These are phyloP conservation scores for Talaromyces sp. DNA, from an alignment of 2,329 filamentous ascomycete genomes.

Conservation along the genomic window DNA sequence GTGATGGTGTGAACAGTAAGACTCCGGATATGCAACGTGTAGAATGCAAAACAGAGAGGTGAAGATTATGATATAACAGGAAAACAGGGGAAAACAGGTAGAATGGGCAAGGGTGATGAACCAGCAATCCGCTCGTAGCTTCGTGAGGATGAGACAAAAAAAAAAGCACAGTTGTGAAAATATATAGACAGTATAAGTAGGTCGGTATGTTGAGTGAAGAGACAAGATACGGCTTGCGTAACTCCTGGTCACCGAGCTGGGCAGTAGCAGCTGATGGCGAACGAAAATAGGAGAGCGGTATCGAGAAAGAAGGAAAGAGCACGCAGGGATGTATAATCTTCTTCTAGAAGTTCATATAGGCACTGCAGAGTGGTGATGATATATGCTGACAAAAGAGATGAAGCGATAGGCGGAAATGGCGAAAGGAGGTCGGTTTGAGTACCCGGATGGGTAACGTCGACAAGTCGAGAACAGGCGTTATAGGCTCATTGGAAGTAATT, in stretches of 20 bases:
- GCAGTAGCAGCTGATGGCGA: conserved; percentile 19
- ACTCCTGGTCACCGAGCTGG: conserved; percentile 17
- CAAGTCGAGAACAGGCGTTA: conserved; percentile 39
- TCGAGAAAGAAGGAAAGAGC: conserved; percentile 20
- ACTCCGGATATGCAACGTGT: conserved; percentile 21
- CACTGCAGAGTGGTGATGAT: conserved; percentile 24
- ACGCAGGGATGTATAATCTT: conserved; percentile 19
- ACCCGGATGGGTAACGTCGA: conserved; percentile 29
- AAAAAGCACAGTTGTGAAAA: conserved; percentile 8
- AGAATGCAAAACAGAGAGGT: conserved; percentile 20
- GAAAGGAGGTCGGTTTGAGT: conserved; percentile 25
- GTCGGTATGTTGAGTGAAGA: conserved; percentile 20
- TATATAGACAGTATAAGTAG: conserved; percentile 23
- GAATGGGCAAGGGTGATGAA: conserved; percentile 18
- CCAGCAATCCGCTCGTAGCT: conserved; percentile 22
- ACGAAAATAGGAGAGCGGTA: conserved; percentile 18
- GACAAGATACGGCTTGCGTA: conserved; percentile 19
- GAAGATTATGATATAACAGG: conserved; percentile 30
- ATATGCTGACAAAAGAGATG: conserved; percentile 27
- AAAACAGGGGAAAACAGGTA: conserved; percentile 26
- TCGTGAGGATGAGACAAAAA: conserved; percentile 26
- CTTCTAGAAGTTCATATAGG: conserved; percentile 29
- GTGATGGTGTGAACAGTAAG: conserved; percentile 20
- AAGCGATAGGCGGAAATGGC: conserved; percentile 25
- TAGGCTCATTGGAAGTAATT: conserved; percentile 37